A percentile compares a stretch with the other conserved stretches of the same genome.
phyloP scores from a whole-genome alignment of 768 basidiomycete genomes.

The Rossbeevera mucosa region DNA sequence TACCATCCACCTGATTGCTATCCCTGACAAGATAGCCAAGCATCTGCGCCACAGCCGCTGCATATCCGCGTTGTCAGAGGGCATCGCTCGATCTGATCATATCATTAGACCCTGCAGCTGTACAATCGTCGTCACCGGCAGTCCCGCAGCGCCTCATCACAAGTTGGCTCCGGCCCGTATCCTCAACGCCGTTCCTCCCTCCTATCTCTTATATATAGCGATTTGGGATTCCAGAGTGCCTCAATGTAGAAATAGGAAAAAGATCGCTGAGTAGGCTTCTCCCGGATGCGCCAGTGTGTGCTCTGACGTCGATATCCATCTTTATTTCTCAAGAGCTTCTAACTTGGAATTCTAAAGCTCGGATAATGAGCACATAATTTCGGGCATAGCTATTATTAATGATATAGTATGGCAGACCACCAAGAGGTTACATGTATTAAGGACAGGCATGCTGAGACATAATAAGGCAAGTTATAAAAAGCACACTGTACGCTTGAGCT shows the following conservation, averaged over 20 bases:
- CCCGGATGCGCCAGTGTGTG: neutral
- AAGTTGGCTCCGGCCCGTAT: neutral
- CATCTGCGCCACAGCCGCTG: neutral
- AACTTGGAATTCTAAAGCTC: neutral
- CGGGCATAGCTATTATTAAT: neutral
- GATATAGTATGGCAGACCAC: neutral
- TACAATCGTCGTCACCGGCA: slow-evolving; percentile 2
- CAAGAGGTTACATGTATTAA: neutral
- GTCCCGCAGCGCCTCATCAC: slow-evolving; percentile 4
- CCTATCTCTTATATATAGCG: neutral
- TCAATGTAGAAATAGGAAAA: neutral
- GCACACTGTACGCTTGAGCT: neutral
- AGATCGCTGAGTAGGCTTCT: neutral
- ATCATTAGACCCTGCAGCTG: slow-evolving; percentile 24
- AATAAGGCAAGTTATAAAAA: neutral
- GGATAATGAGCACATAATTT: neutral
- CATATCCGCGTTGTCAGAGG: slow-evolving; percentile 13
- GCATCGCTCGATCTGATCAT: slow-evolving; percentile 13
- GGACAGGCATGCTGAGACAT: neutral
- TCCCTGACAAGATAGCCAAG: slow-evolving; percentile 5
- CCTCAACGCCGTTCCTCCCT: neutral
- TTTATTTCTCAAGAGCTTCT: neutral
- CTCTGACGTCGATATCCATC: slow-evolving; percentile 1
- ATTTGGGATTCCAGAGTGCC: slow-evolving; percentile 1
- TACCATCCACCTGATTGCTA: slow-evolving; percentile 1